These are phyloP conservation scores for Biscutella laevigata DNA, from an alignment of 441 rosid species.

Conservation along the genomic window DNA sequence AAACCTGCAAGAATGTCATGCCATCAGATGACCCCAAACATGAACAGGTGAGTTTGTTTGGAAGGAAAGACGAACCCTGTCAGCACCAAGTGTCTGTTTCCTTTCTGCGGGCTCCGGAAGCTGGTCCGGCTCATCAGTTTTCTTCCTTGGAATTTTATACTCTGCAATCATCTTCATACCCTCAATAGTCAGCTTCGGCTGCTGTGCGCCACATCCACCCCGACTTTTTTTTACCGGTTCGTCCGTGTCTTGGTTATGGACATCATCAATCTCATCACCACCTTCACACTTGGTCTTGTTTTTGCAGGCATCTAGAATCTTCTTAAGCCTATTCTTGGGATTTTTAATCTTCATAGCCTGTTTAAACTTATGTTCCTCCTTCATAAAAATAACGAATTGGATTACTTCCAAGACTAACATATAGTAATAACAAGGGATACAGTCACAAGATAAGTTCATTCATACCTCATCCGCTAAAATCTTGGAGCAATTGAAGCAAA, in stretches of 20 bases:
- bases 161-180: conserved; percentile 98
- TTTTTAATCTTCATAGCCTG: conserved; percentile 89
- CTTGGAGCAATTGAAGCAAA: conserved; percentile 96
- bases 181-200: conserved; percentile 82
- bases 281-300: conserved; percentile 88
- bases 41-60: not conserved
- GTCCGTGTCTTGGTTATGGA: conserved; percentile 54
- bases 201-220: conserved; percentile 66
- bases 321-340: conserved; percentile 82
- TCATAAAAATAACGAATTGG: conserved; percentile 18
- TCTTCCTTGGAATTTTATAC: conserved; percentile 74
- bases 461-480: conserved; percentile 81
- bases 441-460: not conserved
- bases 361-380: conserved; percentile 96
- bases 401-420: conserved; percentile 1
- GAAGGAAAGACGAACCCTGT: conserved; percentile 50
- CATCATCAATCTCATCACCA: conserved; percentile 76
- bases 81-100: conserved; percentile 93
- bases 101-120: conserved; percentile 95
- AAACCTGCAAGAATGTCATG: conserved; percentile 45
- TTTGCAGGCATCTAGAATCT: conserved; percentile 87
- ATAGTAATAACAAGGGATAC: not conserved
- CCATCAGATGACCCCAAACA: conserved; percentile 1
- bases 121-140: conserved; percentile 80
- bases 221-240: conserved; percentile 77